Base-by-base conservation (phyloP, 1,284 basidiomycete species). In the Pholiota adiposa region DNA sequence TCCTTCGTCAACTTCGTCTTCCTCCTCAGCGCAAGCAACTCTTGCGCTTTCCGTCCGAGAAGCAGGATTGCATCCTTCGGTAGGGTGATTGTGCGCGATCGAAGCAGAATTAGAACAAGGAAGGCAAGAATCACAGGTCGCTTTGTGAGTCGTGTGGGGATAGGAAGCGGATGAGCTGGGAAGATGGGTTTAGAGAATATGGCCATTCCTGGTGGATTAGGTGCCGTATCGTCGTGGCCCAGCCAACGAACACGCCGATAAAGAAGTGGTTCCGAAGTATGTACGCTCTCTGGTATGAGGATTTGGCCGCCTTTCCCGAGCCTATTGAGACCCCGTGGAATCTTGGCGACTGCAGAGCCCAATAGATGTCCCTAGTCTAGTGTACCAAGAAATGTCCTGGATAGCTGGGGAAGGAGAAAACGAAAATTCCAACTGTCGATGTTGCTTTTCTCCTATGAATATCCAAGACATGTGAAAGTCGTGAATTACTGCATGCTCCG, bases 31-130 rank as follows among this genome's bases (percentile, higher is more conserved):
- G 56, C 63, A 57, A 50, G 55, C 25, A 61, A 44, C 6, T 55
- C 40, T 36, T 59, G 27, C 0, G 53, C 44, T 27, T 46, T 56
- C 34, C 49, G 8, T 58, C 64, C 52, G 49, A 69, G n/a, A 62
- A 63, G 52, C 58, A 62, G 46, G 9, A 65, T 16, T 16, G 63
- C 59, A 40, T 63, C 58, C 38, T 64, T 62, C 12, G 68, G 56
- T 21, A 70, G 19, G 23, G 52, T 54, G 25, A 65, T 41, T 0
- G 84, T 64, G 21, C 79, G 75, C 19, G 79, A 78, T 9, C 85
- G 79, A 9, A 86, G 72, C 6, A 86, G 71, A 8, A 87, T 67
- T 12, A 81, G 40, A 11, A 74, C 65, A 16, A 73, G 69, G 23
- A 78, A 56, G 6, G 75, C 60, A 46, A 78, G 60, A 19, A 67